phyloP scores from a whole-genome alignment of 108 stramenopile species.

The Pseudonitzschia multiseries region DNA sequence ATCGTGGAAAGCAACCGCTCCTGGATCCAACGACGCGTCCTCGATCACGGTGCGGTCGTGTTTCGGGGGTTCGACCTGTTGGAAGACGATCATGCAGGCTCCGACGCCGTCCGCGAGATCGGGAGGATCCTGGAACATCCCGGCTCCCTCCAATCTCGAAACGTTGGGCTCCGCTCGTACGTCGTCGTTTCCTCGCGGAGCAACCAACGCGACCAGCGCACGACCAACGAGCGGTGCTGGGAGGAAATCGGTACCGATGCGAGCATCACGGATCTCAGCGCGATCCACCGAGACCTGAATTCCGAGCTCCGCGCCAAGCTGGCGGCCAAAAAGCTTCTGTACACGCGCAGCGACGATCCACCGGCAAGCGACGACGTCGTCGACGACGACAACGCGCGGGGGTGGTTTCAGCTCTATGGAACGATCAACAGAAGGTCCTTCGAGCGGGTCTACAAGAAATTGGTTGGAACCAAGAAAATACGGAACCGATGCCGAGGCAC shows the following conservation, averaged over 20 bases:
- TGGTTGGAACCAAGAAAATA: too few relatives aligned
- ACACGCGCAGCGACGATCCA: conserved; percentile 33
- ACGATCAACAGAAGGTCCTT: conserved; percentile 32
- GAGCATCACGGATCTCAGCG: conserved; percentile 43
- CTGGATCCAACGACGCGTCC: conserved; percentile 42
- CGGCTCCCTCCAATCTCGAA: not conserved
- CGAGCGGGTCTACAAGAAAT: conserved; percentile 25
- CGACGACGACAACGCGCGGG: not conserved
- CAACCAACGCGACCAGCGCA: not conserved
- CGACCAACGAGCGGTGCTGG: not conserved
- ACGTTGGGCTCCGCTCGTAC: not conserved
- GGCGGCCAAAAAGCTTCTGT: conserved; percentile 35
- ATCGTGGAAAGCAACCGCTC: conserved; percentile 27
- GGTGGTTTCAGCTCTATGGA: conserved; percentile 45
- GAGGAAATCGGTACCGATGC: not conserved
- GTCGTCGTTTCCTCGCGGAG: not conserved
- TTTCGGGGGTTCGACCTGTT: conserved; percentile 43
- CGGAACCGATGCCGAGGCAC: conserved; percentile 25
- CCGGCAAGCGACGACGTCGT: not conserved
- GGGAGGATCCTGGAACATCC: too few relatives aligned
- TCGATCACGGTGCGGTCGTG: conserved; percentile 49
- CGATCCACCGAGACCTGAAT: conserved; percentile 32
- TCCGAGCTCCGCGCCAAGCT: conserved; percentile 36
- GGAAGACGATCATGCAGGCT: conserved; percentile 18
- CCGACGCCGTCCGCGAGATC: not conserved